phyloP scores from a whole-genome alignment of 1,139 yeast species.

The Pichia sp. region DNA sequence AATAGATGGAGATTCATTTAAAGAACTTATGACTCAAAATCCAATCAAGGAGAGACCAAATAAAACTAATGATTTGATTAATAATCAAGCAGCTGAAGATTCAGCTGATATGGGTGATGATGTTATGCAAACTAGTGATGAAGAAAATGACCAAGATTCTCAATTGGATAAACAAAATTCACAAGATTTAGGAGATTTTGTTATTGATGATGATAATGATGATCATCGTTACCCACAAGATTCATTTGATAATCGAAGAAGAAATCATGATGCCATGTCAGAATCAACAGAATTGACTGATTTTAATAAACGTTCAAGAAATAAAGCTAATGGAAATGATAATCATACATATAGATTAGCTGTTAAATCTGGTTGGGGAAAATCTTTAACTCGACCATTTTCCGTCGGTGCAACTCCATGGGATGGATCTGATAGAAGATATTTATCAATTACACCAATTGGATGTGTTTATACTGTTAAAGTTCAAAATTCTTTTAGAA shows the following conservation, averaged over 20 bases:
- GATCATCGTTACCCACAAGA: slow-evolving; percentile 35
- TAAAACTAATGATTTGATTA: not conserved
- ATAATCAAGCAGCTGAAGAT: slow-evolving; percentile 11
- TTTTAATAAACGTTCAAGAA: slow-evolving; percentile 17
- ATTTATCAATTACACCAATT: slow-evolving; percentile 69
- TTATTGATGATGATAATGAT: slow-evolving; percentile 35
- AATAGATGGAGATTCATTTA: slow-evolving; percentile 13
- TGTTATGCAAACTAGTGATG: slow-evolving; percentile 18
- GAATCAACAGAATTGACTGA: slow-evolving; percentile 22
- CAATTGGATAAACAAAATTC: slow-evolving; percentile 12
- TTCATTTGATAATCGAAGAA: slow-evolving; percentile 13
- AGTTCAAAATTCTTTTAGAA: slow-evolving; percentile 35
- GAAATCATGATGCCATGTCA: slow-evolving; percentile 10
- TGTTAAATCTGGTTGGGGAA: slow-evolving; percentile 13
- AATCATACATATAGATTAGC: slow-evolving; percentile 1
- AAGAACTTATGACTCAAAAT: slow-evolving; percentile 2
- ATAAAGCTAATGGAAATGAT: slow-evolving; percentile 1
- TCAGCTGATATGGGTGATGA: slow-evolving; percentile 16
- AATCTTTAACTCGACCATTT: slow-evolving; percentile 31
- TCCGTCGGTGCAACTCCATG: slow-evolving; percentile 87
- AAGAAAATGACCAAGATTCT: slow-evolving; percentile 28
- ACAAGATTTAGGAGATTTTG: slow-evolving; percentile 20
- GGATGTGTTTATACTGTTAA: slow-evolving; percentile 82
- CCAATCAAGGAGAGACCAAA: slow-evolving; percentile 12
- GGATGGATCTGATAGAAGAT: slow-evolving; percentile 54